Evolutionary conservation across 768 basidiomycete species (phyloP), one percentile per base, ranked within the genome.

Genomic region (Dacryopinax primogenitus): DNA sequence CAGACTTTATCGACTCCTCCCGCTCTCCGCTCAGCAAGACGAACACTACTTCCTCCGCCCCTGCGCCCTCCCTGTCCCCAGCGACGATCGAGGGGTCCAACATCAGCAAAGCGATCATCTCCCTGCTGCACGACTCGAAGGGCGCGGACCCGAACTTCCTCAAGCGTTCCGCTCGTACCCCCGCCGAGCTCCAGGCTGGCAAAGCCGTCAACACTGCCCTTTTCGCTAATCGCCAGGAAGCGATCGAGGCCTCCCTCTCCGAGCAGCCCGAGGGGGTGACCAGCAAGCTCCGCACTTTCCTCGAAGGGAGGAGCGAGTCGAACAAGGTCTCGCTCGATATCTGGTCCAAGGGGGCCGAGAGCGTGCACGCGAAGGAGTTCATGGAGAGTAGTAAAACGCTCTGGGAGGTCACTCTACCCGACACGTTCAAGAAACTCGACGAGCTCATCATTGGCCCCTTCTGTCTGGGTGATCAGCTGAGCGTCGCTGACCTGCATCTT

Each of bases 1-100:
- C 88, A 62, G 84, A 87, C 65, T 90, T 92, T 72, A 78, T 94
- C 47, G 91, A 92, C 76, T 86, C 86, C 73, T 90, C 90, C 15
- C 84, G 92, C 51, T 88, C 85, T 0, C 74, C 82, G 15, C 75
- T 79, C 64, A 88, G 88, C 9, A 82, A 78, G 45, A 86, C 87
- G 2, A 81, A 84, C 69, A 86, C 88, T 3, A 86, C 84, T 1
- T 88, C 87, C 0, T 72, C 76, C 13, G 83, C 86, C 1, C 90
- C 91, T 0, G 88, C 90, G 0, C 89, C 90, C 0, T 77, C 83
- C 0, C 77, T 93, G 26, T 79, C 86, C 18, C 90, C 91, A 0
- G 90, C 90, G 0, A 92, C 91, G 1, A 83, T 92, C 67, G 86
- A 84, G n/a, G 83, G 86, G 71, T 74, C 78, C 63, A 72, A 72